A percentile compares a stretch with the other conserved stretches of the same genome.
These are phyloP conservation scores for Discostella stelligeroides DNA, from an alignment of 108 stramenopile genomes.

Conservation along the genomic window DNA sequence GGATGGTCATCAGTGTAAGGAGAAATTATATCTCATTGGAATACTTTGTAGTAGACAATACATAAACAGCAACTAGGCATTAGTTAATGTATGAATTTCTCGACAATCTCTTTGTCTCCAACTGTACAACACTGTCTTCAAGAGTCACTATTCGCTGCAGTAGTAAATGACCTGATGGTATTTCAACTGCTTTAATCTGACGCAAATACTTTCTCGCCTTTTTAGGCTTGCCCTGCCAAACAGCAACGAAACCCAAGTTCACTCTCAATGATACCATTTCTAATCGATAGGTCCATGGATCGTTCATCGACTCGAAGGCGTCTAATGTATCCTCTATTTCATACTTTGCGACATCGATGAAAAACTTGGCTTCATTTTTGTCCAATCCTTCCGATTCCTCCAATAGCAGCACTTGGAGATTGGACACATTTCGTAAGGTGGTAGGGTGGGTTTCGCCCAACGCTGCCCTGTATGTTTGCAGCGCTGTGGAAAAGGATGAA, in stretches of 20 bases:
- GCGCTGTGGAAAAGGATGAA: constrained; percentile 11
- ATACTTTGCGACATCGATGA: constrained; percentile 50
- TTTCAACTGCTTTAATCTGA: constrained; percentile 40
- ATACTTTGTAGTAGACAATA: not conserved
- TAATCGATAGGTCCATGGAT: constrained; percentile 44
- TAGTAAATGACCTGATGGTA: constrained; percentile 23
- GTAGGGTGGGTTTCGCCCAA: constrained; percentile 41
- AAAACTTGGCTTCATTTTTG: constrained; percentile 29
- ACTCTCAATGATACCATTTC: constrained; percentile 48
- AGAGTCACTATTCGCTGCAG: constrained; percentile 19
- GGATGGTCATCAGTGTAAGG: no score
- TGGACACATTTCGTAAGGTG: constrained; percentile 40
- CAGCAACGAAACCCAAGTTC: constrained; percentile 43
- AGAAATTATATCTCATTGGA: not conserved
- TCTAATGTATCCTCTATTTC: constrained; percentile 44
- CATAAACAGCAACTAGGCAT: no score
- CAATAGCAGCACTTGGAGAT: constrained; percentile 41
- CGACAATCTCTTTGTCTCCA: constrained; percentile 17
- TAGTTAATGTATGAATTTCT: not conserved
- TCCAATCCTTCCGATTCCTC: constrained; percentile 43
- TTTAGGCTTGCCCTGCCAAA: constrained; percentile 51
- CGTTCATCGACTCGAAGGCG: constrained; percentile 33
- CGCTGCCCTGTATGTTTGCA: constrained; percentile 35
- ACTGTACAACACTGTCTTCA: constrained; percentile 20
- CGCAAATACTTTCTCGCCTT: constrained; percentile 41